phyloP scores from a whole-genome alignment of 768 basidiomycete genomes.

The Xanthoconium purpureum region DNA sequence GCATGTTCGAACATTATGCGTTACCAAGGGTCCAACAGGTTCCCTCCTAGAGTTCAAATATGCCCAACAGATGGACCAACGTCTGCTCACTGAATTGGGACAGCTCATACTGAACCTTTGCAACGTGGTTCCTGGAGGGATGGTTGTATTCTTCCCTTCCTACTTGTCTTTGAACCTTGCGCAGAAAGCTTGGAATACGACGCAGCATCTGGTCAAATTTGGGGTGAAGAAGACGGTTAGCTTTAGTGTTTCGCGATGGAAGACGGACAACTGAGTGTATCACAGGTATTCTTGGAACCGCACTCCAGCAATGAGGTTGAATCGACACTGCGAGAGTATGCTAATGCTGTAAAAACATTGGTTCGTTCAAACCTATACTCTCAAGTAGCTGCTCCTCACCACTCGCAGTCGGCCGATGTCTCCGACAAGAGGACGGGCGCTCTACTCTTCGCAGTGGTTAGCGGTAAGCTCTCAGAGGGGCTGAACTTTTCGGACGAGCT shows the following conservation, averaged over 20 bases:
- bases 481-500: conserved; percentile 74
- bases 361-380: conserved; percentile 12
- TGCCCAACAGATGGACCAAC: conserved; percentile 61
- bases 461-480: conserved; percentile 96
- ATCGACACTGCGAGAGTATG: conserved; percentile 68
- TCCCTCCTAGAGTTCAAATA: conserved; percentile 79
- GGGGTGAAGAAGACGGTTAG: conserved; percentile 70
- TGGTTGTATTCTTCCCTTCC: conserved; percentile 94
- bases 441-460: conserved; percentile 89
- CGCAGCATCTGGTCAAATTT: conserved; percentile 61
- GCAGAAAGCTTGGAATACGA: conserved; percentile 62
- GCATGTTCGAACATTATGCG: conserved; percentile 72
- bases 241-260: not conserved
- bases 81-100: conserved; percentile 77
- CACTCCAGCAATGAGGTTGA: conserved; percentile 72
- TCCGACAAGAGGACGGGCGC: conserved; percentile 53
- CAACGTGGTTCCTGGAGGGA: conserved; percentile 75
- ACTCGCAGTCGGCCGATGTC: conserved; percentile 16
- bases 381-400: not conserved
- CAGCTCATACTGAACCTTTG: conserved; percentile 79
- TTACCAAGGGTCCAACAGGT: conserved; percentile 74
- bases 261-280: not conserved
- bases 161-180: conserved; percentile 77
- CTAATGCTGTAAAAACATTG: conserved; percentile 40
- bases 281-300: conserved; percentile 87